Base-by-base conservation (phyloP, 2,329 filamentous ascomycete genomes). In the Venturia nashicola region DNA sequence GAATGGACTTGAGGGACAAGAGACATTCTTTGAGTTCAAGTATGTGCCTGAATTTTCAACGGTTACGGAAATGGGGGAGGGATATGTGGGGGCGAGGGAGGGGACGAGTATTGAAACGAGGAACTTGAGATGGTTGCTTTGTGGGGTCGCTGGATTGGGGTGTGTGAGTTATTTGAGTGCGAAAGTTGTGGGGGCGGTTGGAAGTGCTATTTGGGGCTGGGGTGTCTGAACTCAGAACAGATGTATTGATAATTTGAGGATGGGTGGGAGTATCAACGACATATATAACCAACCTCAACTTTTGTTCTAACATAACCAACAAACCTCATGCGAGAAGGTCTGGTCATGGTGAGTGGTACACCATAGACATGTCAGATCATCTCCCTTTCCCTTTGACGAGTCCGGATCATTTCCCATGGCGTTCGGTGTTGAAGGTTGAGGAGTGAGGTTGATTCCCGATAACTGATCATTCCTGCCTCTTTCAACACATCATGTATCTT, bases 1-100 rank as follows among this genome's bases (percentile, higher is more conserved):
- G 63, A 83, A 79, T 64, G 88, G 86, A 0, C 77, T 92, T 8
- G 84, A 74, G 12, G 78, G 86, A 0, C 77, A 81, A 59, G 80
- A 86, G 69, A 83, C 82, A 1, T 78, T 76, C 9, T 91, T 91
- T 70, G 83, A 87, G 23, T 88, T 91, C 74, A 87, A 90, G 70
- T 88, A 88, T 70, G 77, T 88, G 11, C 87, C 87, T 20, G 39
- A 60, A n/a, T 64, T 64, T 20, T 63, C 34, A 18, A 61, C 54
- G 9, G 36, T 64, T 5, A 63, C 61, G 36, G 61, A 63, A 20
- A 54, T 42, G 39, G 55, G 42, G 9, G 54, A 60, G 32, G 44
- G 44, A 14, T 40, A 61, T 23, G 59, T 46, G 11, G 57, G 32
- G 14, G 48, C 16, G 2, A 42, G 32, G 32, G 32, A 61, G 9